phyloP scores from a whole-genome alignment of 2,329 filamentous ascomycete genomes.

The Aspergillus transmontanensis region DNA sequence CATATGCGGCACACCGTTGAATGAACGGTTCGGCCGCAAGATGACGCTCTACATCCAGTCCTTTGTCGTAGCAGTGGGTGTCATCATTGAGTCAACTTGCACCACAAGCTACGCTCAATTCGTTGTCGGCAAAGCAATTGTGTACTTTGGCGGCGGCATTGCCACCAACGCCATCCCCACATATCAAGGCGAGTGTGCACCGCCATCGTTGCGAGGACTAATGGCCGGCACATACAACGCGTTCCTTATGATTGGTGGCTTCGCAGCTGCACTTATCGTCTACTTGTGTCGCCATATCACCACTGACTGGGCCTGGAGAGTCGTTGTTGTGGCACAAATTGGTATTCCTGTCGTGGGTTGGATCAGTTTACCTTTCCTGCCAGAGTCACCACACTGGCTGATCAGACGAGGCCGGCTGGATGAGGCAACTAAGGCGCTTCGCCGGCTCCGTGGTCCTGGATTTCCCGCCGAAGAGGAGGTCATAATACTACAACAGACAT shows the following conservation, averaged over 20 bases:
- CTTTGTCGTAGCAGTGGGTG: slow-evolving; percentile 12
- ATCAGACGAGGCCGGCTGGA: neutral
- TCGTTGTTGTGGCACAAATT: slow-evolving; percentile 9
- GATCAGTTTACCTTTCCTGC: slow-evolving; percentile 1
- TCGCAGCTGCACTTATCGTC: slow-evolving; percentile 9
- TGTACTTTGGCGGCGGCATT: slow-evolving; percentile 21
- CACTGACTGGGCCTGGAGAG: slow-evolving; percentile 8
- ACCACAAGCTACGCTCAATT: slow-evolving; percentile 26
- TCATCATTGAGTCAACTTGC: slow-evolving; percentile 17
- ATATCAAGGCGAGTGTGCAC: slow-evolving; percentile 63
- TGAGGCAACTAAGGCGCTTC: neutral
- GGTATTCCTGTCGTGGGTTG: neutral
- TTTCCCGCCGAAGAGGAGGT: neutral
- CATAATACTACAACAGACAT: neutral
- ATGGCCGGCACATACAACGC: slow-evolving; percentile 11
- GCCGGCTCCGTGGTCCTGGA: neutral
- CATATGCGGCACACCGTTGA: slow-evolving; percentile 11
- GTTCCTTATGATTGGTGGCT: slow-evolving; percentile 10
- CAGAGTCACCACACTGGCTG: slow-evolving; percentile 6
- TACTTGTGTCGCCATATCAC: slow-evolving; percentile 10
- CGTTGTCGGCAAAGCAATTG: slow-evolving; percentile 28
- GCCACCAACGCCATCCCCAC: slow-evolving; percentile 48
- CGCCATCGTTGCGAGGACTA: slow-evolving; percentile 56
- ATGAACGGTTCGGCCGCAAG: slow-evolving; percentile 16
- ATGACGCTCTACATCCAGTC: slow-evolving; percentile 17